Evolutionary conservation across 2,329 filamentous ascomycete genomes (phyloP).

Genomic region (Fusarium xyrophilum): DNA sequence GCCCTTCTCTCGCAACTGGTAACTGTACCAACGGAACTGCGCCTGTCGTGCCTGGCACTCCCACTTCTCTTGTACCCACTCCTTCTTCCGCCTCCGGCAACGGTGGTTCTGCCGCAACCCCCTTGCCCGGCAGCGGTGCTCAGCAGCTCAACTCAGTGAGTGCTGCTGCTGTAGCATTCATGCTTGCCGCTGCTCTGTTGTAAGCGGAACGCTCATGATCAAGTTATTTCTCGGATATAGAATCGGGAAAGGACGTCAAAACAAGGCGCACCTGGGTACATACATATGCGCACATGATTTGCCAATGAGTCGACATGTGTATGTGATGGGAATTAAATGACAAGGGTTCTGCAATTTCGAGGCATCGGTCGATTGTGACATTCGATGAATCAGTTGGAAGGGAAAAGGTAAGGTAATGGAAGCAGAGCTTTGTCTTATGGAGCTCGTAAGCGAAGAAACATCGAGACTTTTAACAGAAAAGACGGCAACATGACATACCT

Average conservation of each 20-base stretch:
- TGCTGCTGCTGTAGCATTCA: constrained; percentile 43
- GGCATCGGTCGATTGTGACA: neutral
- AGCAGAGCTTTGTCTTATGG: no score
- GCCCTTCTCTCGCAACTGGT: constrained; percentile 20
- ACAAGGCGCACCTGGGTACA: neutral
- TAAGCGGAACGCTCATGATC: constrained; percentile 23
- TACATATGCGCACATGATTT: neutral
- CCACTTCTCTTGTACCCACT: constrained; percentile 22
- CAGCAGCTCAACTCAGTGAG: constrained; percentile 43
- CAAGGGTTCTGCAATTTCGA: neutral
- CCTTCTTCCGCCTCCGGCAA: constrained; percentile 38
- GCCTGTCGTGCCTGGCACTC: neutral
- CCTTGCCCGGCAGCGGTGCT: constrained; percentile 25
- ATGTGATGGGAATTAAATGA: neutral
- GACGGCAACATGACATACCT: no score
- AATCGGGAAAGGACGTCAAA: neutral
- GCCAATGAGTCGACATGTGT: neutral
- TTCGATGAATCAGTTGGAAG: neutral
- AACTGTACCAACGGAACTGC: constrained; percentile 39
- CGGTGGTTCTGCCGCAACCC: constrained; percentile 12
- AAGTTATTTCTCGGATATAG: neutral
- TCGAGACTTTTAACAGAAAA: no score
- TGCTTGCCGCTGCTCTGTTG: constrained; percentile 43
- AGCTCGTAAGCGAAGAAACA: no score
- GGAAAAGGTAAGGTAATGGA: neutral